phyloP scores from a whole-genome alignment of 495 filamentous ascomycete species.

The Cairneyella variabilis region DNA sequence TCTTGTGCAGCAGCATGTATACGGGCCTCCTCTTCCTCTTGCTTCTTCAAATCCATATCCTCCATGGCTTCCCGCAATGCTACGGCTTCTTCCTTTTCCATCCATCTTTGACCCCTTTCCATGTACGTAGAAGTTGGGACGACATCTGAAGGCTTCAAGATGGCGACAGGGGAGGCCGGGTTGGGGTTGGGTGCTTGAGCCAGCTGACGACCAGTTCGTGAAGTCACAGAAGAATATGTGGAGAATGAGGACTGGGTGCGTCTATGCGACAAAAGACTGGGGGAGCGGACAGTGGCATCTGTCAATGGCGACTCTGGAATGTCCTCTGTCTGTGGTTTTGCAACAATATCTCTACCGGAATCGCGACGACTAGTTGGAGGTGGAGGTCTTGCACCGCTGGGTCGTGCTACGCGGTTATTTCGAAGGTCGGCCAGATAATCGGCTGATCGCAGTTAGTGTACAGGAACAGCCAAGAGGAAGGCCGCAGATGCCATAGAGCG shows the following conservation, averaged over 20 bases:
- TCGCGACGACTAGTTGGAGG: conserved; percentile 46
- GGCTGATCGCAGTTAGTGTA: conserved; percentile 46
- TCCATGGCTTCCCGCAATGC: conserved; percentile 76
- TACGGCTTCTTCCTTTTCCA: conserved; percentile 81
- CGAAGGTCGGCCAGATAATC: conserved; percentile 78
- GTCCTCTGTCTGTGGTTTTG: conserved; percentile 9
- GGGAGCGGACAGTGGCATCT: conserved; percentile 34
- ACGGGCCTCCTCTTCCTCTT: conserved; percentile 57
- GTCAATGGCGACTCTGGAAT: conserved; percentile 16
- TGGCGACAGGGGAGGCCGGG: background rate
- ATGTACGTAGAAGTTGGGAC: conserved; percentile 64
- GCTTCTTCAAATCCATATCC: conserved; percentile 58
- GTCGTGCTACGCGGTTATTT: conserved; percentile 69
- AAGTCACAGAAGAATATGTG: conserved; percentile 26
- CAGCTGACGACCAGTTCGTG: conserved; percentile 38
- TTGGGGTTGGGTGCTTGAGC: conserved; percentile 36
- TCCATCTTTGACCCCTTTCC: conserved; percentile 75
- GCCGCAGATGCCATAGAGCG: too few relatives aligned
- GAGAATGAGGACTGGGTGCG: conserved; percentile 34
- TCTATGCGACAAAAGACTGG: conserved; percentile 49
- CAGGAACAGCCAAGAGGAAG: too few relatives aligned
- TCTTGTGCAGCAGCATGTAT: conserved; percentile 74
- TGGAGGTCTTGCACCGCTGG: conserved; percentile 75
- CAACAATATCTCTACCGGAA: conserved; percentile 24
- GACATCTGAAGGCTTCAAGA: conserved; percentile 39